phyloP scores from a whole-genome alignment of 768 basidiomycete species.

The Tephrocybe rancida region DNA sequence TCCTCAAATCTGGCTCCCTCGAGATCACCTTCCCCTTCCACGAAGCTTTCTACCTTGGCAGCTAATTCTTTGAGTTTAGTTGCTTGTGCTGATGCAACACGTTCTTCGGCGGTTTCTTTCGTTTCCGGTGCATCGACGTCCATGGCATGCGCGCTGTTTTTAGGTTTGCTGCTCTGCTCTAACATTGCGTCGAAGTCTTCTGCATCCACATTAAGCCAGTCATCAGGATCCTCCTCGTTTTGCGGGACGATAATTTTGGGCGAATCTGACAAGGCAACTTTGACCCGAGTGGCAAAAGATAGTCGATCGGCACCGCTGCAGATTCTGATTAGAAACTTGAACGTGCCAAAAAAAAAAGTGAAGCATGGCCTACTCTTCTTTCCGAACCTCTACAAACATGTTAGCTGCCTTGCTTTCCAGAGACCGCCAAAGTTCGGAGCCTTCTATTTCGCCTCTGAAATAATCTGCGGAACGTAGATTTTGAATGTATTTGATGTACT shows the following conservation, averaged over 20 bases:
- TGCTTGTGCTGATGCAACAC: slow-evolving; percentile 65
- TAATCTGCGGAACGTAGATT: slow-evolving; percentile 68
- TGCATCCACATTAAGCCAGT: slow-evolving; percentile 84
- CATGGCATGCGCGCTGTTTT: slow-evolving; percentile 38
- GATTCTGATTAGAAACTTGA: background rate
- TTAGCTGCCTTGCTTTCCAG: slow-evolving; percentile 73
- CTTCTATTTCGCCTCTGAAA: slow-evolving; percentile 78
- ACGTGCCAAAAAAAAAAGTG: background rate
- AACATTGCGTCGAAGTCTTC: slow-evolving; percentile 78
- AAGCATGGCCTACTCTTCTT: slow-evolving; percentile 62
- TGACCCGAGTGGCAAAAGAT: slow-evolving; percentile 78
- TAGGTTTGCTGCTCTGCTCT: slow-evolving; percentile 35
- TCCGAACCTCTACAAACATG: slow-evolving; percentile 63
- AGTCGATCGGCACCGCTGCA: slow-evolving; percentile 60
- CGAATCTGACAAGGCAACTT: slow-evolving; percentile 22
- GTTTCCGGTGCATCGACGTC: slow-evolving; percentile 42
- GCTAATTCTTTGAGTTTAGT: slow-evolving; percentile 75
- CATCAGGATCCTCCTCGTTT: slow-evolving; percentile 44
- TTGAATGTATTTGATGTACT: slow-evolving; percentile 72
- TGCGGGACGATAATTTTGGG: background rate
- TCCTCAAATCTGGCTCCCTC: slow-evolving; percentile 91
- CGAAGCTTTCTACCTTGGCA: slow-evolving; percentile 84
- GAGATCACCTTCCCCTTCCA: slow-evolving; percentile 86
- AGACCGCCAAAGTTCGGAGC: slow-evolving; percentile 73
- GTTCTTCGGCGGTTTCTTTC: slow-evolving; percentile 45